phyloP scores from a whole-genome alignment of 2,329 filamentous ascomycete genomes.

The Colletotrichum chlorophyti region DNA sequence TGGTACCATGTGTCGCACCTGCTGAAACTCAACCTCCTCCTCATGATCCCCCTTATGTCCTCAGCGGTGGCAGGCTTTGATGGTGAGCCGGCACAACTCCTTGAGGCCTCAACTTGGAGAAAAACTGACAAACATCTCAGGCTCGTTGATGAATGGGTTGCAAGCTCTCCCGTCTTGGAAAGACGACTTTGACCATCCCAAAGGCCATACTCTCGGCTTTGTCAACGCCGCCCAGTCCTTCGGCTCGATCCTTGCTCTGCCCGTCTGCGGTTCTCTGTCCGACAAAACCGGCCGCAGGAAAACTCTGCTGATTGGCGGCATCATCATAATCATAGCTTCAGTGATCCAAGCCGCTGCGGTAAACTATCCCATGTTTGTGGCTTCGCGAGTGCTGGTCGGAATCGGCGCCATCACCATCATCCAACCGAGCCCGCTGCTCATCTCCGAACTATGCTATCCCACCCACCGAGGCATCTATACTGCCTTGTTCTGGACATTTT shows the following conservation, averaged over 20 bases:
- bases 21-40: constrained; percentile 49
- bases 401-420: constrained; percentile 48
- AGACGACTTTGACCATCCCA: constrained; percentile 38
- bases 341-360: constrained; percentile 44
- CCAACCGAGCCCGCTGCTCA: constrained; percentile 42
- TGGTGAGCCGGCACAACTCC: not conserved
- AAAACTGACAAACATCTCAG: constrained; percentile 21
- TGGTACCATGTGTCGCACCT: constrained; percentile 54
- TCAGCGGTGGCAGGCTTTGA: constrained; percentile 24
- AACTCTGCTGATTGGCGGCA: constrained; percentile 42
- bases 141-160: constrained; percentile 47
- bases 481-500: constrained; percentile 42
- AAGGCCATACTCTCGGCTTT: constrained; percentile 40
- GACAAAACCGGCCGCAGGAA: constrained; percentile 46
- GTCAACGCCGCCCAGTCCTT: constrained; percentile 51
- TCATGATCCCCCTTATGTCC: constrained; percentile 44
- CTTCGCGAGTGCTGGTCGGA: constrained; percentile 40
- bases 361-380: constrained; percentile 43
- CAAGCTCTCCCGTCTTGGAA: constrained; percentile 45
- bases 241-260: constrained; percentile 49
- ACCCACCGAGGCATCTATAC: constrained; percentile 42
- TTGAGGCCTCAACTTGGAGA: not conserved
- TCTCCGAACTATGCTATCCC: constrained; percentile 43
- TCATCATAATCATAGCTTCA: constrained; percentile 43
- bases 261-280: constrained; percentile 45